Conservation (phyloP, 805 yeast species). For the Starmera caribaea region DNA sequence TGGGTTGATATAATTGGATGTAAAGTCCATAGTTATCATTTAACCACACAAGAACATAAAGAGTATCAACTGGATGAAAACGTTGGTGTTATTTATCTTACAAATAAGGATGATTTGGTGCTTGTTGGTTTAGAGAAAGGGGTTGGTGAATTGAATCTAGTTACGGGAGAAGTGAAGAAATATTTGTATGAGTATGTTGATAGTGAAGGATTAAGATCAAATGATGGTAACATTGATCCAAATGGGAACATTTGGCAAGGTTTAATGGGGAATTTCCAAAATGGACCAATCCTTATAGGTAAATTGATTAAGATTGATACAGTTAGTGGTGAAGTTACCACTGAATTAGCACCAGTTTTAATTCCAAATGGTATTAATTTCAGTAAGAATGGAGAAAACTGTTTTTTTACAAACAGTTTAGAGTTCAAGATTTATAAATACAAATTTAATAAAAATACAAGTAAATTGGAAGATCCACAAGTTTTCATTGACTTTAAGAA, state of each 20-base stretch:
- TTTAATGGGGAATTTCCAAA: slow-evolving; percentile 56
- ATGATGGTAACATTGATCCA: slow-evolving; percentile 77
- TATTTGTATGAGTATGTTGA: slow-evolving; percentile 27
- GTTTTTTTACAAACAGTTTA: slow-evolving; percentile 43
- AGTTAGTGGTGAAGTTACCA: slow-evolving; percentile 17
- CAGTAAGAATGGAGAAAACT: slow-evolving; percentile 27
- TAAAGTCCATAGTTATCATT: slow-evolving; percentile 23
- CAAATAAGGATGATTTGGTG: slow-evolving; percentile 38
- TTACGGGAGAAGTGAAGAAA: slow-evolving; percentile 23
- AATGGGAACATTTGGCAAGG: slow-evolving; percentile 76
- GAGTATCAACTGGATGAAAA: slow-evolving; percentile 19
- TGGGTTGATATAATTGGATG: slow-evolving; percentile 34
- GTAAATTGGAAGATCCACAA: slow-evolving; percentile 22
- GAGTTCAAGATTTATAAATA: slow-evolving; percentile 30
- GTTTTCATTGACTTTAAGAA: slow-evolving; percentile 25
- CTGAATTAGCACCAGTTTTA: slow-evolving; percentile 27
- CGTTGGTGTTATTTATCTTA: slow-evolving; percentile 48
- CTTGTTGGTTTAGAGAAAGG: slow-evolving; percentile 62
- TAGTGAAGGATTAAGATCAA: slow-evolving; percentile 42
- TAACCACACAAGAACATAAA: slow-evolving; percentile 13
- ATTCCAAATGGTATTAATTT: slow-evolving; percentile 67
- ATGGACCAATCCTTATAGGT: slow-evolving; percentile 37
- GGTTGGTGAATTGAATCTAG: slow-evolving; percentile 43
- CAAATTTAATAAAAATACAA: slow-evolving; percentile 27
- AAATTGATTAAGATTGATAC: slow-evolving; percentile 34